Evolutionary conservation across 208 protist genomes (phyloP), one percentile per base, ranked within the genome.

Genomic region (Wallacemonas rigidus): DNA sequence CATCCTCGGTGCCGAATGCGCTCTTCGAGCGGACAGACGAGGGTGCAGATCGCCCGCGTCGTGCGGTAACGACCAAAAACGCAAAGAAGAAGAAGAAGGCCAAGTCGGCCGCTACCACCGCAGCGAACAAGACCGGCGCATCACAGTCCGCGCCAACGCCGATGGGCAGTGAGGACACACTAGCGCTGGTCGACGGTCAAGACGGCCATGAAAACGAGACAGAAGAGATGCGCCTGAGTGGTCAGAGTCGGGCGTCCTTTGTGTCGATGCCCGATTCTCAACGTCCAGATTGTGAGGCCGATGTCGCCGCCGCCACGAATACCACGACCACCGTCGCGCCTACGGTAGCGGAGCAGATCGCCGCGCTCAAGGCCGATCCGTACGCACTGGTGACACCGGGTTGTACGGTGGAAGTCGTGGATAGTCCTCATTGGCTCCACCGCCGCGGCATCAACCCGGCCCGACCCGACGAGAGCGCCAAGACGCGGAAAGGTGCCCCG

Each of bases 291-390:
- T 6, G 45, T 12, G 45, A 50, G 45, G 45, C 0, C 45, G 45
- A 50, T 12, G 45, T 1, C 12, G 45, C 53, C 6, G 14, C 53
- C 53, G 9, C 53, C 11, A 5, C n/a, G 6, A 8, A 6, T 7
- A n/a, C 53, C n/a, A 8, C 11, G 9, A n/a, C 53, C 53, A n/a
- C 53, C 1, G 26, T 5, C 26, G 53, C 53, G 14, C n/a, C 14
- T 7, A 9, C 53, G 6, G 7, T 39, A 8, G 60, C 60, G 43
- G 15, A 14, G 43, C 38, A 48, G 40, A 8, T 65, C 9, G 64
- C 45, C 15, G 47, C 14, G 45, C 64, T 57, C 26, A 69, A n/a
- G 50, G 44, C 64, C 26, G 64, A 69, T 36, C 64, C 64, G 3
- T 5, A 15, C 38, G 64, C 64, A 35, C 39, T 69, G 47, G 50